These are phyloP conservation scores for Metschnikowia anglica DNA, from an alignment of 805 yeast species.

Conservation along the genomic window DNA sequence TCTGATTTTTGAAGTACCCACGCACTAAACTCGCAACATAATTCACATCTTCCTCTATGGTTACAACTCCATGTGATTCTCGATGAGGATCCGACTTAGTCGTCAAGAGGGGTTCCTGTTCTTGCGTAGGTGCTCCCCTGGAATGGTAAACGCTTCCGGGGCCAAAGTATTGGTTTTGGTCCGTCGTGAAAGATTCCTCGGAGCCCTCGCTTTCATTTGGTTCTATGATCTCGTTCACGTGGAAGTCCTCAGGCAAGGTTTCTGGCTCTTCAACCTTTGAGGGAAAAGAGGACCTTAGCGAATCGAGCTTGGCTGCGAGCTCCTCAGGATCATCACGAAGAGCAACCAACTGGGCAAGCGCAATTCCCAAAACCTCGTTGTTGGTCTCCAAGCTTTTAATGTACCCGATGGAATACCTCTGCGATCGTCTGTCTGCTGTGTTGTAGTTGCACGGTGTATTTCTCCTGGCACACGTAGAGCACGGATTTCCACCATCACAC, in stretches of 20 bases:
- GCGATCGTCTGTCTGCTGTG: conserved; percentile 19
- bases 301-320: conserved; percentile 17
- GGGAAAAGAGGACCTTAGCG: conserved; percentile 14
- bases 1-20: conserved; percentile 13
- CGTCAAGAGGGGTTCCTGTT: conserved; percentile 7
- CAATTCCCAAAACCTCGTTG: conserved; percentile 17
- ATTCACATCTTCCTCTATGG: conserved; percentile 16
- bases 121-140: conserved; percentile 9
- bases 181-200: conserved; percentile 9
- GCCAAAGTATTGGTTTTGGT: conserved; percentile 18
- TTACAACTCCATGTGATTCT: conserved; percentile 3
- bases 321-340: conserved; percentile 18
- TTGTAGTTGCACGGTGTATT: conserved; percentile 17
- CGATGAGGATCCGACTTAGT: background rate
- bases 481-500: conserved; percentile 21
- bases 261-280: conserved; percentile 6
- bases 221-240: conserved; percentile 8
- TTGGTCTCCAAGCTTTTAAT: conserved; percentile 21
- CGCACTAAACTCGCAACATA: conserved; percentile 16
- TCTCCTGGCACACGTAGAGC: conserved; percentile 17
- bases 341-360: conserved; percentile 15
- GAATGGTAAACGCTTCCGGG: conserved; percentile 20
- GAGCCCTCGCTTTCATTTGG: conserved; percentile 9
- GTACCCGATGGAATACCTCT: conserved; percentile 20
- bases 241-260: background rate